Evolutionary conservation across 805 yeast species (phyloP).

Genomic region (Ogataea zsoltii): DNA sequence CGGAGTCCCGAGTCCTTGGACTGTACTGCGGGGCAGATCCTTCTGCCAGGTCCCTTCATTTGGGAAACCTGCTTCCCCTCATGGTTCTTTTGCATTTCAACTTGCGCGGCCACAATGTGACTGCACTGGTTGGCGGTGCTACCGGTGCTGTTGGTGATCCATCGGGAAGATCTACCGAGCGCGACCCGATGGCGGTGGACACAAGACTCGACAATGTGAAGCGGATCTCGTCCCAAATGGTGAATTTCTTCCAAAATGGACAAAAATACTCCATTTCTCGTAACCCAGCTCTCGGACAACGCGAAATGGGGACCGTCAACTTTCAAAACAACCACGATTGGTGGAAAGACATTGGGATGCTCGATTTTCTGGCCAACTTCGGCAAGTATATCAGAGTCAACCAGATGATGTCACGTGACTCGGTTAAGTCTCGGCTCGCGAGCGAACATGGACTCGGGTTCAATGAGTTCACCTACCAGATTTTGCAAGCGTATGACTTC

Average conservation of each 20-base stretch:
- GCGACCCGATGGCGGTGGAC: slow-evolving; percentile 55
- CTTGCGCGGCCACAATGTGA: slow-evolving; percentile 80
- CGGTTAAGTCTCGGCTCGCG: slow-evolving; percentile 71
- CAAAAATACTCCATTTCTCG: slow-evolving; percentile 59
- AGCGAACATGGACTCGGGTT: slow-evolving; percentile 82
- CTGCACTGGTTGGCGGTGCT: slow-evolving; percentile 89
- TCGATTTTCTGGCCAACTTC: slow-evolving; percentile 72
- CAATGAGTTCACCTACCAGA: slow-evolving; percentile 91
- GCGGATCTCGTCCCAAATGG: slow-evolving; percentile 63
- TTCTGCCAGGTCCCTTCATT: slow-evolving; percentile 82
- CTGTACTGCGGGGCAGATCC: slow-evolving; percentile 97
- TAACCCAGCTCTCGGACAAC: slow-evolving; percentile 25
- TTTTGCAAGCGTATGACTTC: slow-evolving; percentile 92
- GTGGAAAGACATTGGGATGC: slow-evolving; percentile 80
- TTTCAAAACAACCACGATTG: slow-evolving; percentile 70
- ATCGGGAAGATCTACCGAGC: slow-evolving; percentile 81
- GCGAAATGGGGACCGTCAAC: slow-evolving; percentile 18
- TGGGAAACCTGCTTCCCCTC: slow-evolving; percentile 88
- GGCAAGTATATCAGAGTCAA: slow-evolving; percentile 81
- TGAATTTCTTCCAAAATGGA: slow-evolving; percentile 60
- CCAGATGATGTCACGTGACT: slow-evolving; percentile 87
- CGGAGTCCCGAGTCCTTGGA: slow-evolving; percentile 42
- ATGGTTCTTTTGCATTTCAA: slow-evolving; percentile 83
- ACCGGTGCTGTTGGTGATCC: slow-evolving; percentile 98
- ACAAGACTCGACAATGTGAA: slow-evolving; percentile 57